Base-by-base conservation (phyloP, 1,284 basidiomycete genomes). In the Malassezia sp. region DNA sequence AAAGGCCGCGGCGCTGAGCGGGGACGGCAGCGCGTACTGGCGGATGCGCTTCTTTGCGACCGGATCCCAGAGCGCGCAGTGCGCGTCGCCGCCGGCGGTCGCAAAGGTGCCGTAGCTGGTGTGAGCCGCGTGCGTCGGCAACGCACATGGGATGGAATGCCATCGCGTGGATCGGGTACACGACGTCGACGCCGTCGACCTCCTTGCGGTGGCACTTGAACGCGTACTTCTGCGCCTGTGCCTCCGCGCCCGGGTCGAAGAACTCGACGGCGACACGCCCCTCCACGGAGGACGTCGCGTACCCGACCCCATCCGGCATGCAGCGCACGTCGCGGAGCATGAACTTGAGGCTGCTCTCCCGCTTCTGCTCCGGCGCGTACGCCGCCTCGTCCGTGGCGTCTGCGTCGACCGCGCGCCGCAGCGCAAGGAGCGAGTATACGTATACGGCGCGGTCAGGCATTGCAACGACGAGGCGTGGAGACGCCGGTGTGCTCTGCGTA, bases 221-320 rank as follows among this genome's bases (percentile, higher is more conserved):
- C 2, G 93, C 93, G 70, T 97, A 99, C 72, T 95, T 95, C 70
- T 84, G 83, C 30, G 59, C 57, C 71, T 95, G 88, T 0, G 77
- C 75, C 20, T 79, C 77, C 0, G 80, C 75, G 9, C 79, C 79
- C 2, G 85, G 80, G 59, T 95, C 87, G 64, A 96, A 90, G 72
- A 93, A 96, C 70, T 99, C 93, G 32, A 97, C 90, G 0, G 90
- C 88, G 45, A 97, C 89, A 30, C 91, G 79, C 0, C 91, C 91
- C 70, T 99, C 93, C 14, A 95, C 86, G 0, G 87, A 91, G 0
- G 82, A 84, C 0, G 84, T 87, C 1, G 89, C 88, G 72, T 86
- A 97, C 8, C 91, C 90, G 87, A 64, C 8, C 14, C 89, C 90
- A 61, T 86, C 83, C 0, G 79, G 77, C 88, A 95, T 96, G 66